phyloP scores from a whole-genome alignment of 202 grass and related monocot species.

The Zoysia matrella region DNA sequence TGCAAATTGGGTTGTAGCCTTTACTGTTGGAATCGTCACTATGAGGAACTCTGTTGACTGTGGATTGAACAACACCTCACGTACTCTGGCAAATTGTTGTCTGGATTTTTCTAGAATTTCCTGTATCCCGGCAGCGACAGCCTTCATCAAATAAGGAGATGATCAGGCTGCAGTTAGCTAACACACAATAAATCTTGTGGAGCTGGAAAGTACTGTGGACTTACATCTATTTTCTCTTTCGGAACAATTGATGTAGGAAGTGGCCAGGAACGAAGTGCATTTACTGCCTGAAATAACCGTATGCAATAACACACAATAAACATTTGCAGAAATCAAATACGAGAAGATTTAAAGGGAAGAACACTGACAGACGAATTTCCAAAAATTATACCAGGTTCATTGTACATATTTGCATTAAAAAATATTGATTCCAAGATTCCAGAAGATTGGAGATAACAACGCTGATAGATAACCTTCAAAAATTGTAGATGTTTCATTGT shows the following conservation, averaged over 20 bases:
- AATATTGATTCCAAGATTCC: background rate
- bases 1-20: background rate
- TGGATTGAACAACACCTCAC: slow-evolving; percentile 64
- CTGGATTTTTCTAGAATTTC: slow-evolving; percentile 53
- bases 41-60: slow-evolving; percentile 75
- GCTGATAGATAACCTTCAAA: background rate
- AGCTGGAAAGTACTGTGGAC: slow-evolving; percentile 37
- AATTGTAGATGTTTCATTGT: background rate
- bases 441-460: slow-evolving; percentile 18
- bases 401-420: background rate
- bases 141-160: slow-evolving; percentile 46
- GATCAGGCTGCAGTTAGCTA: slow-evolving; percentile 29
- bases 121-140: background rate
- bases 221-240: slow-evolving; percentile 53
- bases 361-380: background rate
- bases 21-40: slow-evolving; percentile 78
- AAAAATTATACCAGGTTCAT: background rate
- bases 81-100: slow-evolving; percentile 55
- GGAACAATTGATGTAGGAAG: slow-evolving; percentile 56
- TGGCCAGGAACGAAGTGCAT: slow-evolving; percentile 51
- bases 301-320: slow-evolving; percentile 24
- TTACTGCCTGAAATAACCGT: slow-evolving; percentile 51
- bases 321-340: slow-evolving; percentile 5
- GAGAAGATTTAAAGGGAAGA: background rate
- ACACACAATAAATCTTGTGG: slow-evolving; percentile 13